These are phyloP conservation scores for Myotisia sp. DNA, from an alignment of 2,329 filamentous ascomycete species.

Conservation along the genomic window DNA sequence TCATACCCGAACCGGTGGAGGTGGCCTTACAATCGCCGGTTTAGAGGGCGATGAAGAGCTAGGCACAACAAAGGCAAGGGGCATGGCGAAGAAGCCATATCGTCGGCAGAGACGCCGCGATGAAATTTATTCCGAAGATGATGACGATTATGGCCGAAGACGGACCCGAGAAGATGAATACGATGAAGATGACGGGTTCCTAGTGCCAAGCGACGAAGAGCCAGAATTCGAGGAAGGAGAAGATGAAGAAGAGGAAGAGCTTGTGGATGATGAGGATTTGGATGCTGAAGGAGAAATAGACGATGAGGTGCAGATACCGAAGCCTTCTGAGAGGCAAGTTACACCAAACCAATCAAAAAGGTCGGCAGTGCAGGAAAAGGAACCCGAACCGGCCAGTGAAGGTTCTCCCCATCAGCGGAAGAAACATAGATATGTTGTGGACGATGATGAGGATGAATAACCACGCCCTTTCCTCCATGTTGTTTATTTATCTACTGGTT, in stretches of 20 bases:
- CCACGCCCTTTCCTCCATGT: too few species aligned
- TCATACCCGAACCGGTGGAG: constrained; percentile 31
- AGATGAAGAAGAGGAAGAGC: constrained; percentile 29
- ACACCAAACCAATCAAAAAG: constrained; percentile 10
- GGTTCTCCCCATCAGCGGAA: constrained; percentile 28
- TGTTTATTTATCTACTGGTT: too few species aligned
- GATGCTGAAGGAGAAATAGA: constrained; percentile 34
- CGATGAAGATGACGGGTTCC: constrained; percentile 68
- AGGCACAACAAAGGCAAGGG: constrained; percentile 27
- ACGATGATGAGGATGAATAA: constrained; percentile 35
- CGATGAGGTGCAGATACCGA: constrained; percentile 19
- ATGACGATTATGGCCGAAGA: constrained; percentile 34
- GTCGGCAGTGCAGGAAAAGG: background rate
- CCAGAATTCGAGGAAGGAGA: constrained; percentile 32
- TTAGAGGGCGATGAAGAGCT: constrained; percentile 45
- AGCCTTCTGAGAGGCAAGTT: constrained; percentile 9
- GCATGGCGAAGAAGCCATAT: constrained; percentile 19
- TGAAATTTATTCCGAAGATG: constrained; percentile 37
- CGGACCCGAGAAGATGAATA: constrained; percentile 61
- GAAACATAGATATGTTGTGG: constrained; percentile 35
- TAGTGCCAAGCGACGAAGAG: constrained; percentile 40
- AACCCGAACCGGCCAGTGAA: constrained; percentile 8
- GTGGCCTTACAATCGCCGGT: constrained; percentile 41
- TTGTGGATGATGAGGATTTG: constrained; percentile 30
- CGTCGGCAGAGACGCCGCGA: constrained; percentile 31